Evolutionary conservation across 2,329 filamentous ascomycete genomes (phyloP).

Genomic region (Rutstroemia sp.): DNA sequence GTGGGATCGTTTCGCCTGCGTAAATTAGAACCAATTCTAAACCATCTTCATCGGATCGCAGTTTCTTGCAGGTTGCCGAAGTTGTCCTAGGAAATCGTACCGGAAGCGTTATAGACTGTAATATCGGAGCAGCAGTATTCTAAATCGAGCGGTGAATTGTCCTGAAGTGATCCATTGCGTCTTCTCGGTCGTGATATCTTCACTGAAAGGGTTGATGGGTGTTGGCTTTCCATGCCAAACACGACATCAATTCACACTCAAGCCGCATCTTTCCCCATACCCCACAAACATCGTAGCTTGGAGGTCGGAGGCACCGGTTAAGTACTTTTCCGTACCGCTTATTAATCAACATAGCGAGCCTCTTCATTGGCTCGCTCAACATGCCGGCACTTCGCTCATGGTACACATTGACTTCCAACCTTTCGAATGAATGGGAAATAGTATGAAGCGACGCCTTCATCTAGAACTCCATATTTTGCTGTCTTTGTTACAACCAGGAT

Average conservation of each 20-base stretch:
- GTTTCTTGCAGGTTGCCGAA: neutral
- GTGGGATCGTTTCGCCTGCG: neutral
- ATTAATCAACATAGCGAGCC: neutral
- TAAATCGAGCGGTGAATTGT: too few species aligned
- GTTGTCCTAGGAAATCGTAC: neutral
- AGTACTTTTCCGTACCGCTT: neutral
- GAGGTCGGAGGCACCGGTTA: neutral
- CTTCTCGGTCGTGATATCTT: neutral
- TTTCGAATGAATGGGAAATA: neutral
- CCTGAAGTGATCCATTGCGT: too few species aligned
- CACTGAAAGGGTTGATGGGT: neutral
- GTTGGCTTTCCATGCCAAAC: neutral
- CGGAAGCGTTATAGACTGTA: too few species aligned
- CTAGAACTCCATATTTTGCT: too few species aligned
- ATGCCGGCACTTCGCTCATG: neutral
- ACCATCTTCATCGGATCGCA: neutral
- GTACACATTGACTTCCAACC: neutral
- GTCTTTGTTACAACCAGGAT: neutral
- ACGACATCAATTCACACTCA: neutral
- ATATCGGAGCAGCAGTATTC: too few species aligned
- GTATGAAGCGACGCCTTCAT: neutral
- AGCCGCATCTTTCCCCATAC: slow-evolving; percentile 2
- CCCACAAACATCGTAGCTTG: neutral
- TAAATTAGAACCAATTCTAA: neutral
- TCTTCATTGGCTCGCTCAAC: neutral